Evolutionary conservation across 2,329 filamentous ascomycete species (phyloP).

Genomic region (Ophiostoma quercus): DNA sequence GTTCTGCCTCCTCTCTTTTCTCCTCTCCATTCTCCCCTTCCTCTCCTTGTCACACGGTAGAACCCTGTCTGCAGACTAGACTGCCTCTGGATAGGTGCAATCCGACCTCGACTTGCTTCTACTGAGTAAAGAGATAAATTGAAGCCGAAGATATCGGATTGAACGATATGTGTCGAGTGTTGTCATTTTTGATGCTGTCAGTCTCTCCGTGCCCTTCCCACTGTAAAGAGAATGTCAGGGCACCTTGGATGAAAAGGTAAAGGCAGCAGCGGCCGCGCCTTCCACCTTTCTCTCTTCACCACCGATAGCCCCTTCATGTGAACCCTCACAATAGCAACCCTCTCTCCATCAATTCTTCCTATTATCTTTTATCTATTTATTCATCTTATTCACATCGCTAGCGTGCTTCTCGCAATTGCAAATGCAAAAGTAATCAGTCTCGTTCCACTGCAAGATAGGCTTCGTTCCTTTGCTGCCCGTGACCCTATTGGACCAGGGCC

Average conservation of each 20-base stretch:
- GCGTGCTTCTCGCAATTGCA: conserved; percentile 1
- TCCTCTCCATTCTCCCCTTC: too few relatives aligned
- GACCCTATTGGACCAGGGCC: not conserved
- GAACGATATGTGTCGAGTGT: not conserved
- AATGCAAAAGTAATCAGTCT: conserved; percentile 15
- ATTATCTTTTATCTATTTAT: conserved; percentile 18
- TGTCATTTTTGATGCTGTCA: too few relatives aligned
- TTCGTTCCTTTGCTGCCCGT: not conserved
- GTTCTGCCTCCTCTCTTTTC: not conserved
- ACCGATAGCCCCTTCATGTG: too few relatives aligned
- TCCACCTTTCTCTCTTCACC: too few relatives aligned
- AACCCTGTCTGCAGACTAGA: conserved; percentile 30
- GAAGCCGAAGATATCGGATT: not conserved
- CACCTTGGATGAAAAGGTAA: too few relatives aligned
- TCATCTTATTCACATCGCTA: not conserved
- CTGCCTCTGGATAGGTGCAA: conserved; percentile 30
- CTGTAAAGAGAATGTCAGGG: too few relatives aligned
- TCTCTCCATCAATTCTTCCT: not conserved
- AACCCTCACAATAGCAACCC: too few relatives aligned
- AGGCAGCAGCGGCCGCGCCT: too few relatives aligned
- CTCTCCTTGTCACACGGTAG: not conserved
- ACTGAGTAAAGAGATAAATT: too few relatives aligned
- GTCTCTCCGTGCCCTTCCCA: too few relatives aligned
- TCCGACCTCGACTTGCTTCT: conserved; percentile 9
- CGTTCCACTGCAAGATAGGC: conserved; percentile 14